phyloP scores from a whole-genome alignment of 495 filamentous ascomycete genomes.

The Penicillium simplicissimum region DNA sequence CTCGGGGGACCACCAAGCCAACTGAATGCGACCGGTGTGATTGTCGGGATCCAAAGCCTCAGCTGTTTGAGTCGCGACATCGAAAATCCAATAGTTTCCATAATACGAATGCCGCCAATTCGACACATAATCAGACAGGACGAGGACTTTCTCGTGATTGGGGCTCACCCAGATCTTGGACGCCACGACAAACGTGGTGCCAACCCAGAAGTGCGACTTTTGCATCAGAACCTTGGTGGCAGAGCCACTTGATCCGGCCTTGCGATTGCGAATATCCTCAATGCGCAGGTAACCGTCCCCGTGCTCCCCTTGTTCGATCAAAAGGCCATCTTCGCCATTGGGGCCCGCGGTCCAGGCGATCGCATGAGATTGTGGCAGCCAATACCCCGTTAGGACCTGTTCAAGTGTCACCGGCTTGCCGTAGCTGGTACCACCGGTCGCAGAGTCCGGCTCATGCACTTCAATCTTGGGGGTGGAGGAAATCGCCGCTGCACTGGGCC shows the following conservation, averaged over 20 bases:
- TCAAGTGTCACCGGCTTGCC: slow-evolving; percentile 81
- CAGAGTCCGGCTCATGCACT: slow-evolving; percentile 60
- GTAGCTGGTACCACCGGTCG: slow-evolving; percentile 61
- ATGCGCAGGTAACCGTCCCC: slow-evolving; percentile 74
- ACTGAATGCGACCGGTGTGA: slow-evolving; percentile 67
- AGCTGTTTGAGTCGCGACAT: slow-evolving; percentile 78
- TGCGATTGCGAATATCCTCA: slow-evolving; percentile 74
- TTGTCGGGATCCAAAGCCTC: slow-evolving; percentile 75
- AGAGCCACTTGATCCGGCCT: slow-evolving; percentile 43
- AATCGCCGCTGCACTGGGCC: slow-evolving; percentile 22
- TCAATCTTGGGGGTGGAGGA: slow-evolving; percentile 24
- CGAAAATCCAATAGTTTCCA: slow-evolving; percentile 89
- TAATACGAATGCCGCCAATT: slow-evolving; percentile 91
- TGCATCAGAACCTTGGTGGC: slow-evolving; percentile 74
- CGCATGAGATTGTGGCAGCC: slow-evolving; percentile 64
- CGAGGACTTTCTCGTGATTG: slow-evolving; percentile 79
- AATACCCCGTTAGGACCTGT: slow-evolving; percentile 72
- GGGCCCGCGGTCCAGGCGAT: slow-evolving; percentile 89
- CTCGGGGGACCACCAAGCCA: slow-evolving; percentile 87
- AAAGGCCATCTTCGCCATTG: slow-evolving; percentile 80
- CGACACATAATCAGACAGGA: slow-evolving; percentile 64
- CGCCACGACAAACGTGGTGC: slow-evolving; percentile 51
- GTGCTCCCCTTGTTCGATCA: slow-evolving; percentile 64
- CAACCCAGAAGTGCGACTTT: slow-evolving; percentile 58
- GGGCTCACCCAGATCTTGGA: slow-evolving; percentile 71